These are phyloP conservation scores for Nigrospora osmanthi DNA, from an alignment of 2,329 filamentous ascomycete species.

Conservation along the genomic window DNA sequence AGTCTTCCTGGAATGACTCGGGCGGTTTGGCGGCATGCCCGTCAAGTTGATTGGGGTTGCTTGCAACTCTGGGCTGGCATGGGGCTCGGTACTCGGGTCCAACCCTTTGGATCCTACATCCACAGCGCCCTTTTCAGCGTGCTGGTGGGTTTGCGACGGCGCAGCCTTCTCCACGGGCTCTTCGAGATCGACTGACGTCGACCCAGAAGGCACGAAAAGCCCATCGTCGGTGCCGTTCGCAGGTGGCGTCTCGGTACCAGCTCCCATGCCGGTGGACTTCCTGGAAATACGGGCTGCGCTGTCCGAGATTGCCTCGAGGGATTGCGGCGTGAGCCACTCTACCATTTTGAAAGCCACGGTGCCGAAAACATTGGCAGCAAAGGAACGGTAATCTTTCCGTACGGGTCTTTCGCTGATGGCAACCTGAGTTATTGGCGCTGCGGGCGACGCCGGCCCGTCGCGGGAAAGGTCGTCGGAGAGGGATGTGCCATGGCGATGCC, in stretches of 20 bases:
- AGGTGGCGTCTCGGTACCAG: neutral
- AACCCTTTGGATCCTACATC: conserved; percentile 1
- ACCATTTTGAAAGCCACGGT: conserved; percentile 63
- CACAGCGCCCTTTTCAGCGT: neutral
- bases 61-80: conserved; percentile 3
- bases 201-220: conserved; percentile 1
- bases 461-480: neutral
- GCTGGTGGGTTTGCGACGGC: neutral
- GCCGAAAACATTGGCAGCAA: conserved; percentile 56
- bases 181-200: conserved; percentile 1
- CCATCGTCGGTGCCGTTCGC: neutral
- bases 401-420: conserved; percentile 35
- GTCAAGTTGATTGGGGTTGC: too few species aligned
- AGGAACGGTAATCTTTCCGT: conserved; percentile 50
- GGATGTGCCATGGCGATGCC: too few species aligned
- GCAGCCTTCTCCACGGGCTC: neutral
- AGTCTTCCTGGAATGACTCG: too few species aligned
- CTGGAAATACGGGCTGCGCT: conserved; percentile 18
- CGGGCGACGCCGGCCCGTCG: conserved; percentile 1
- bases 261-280: conserved; percentile 10
- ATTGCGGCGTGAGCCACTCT: conserved; percentile 59
- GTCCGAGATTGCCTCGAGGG: conserved; percentile 39
- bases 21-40: too few species aligned
- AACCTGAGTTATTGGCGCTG: conserved; percentile 17
- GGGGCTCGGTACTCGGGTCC: conserved; percentile 6